Evolutionary conservation across 768 basidiomycete genomes (phyloP), one percentile per base, ranked within the genome.

Genomic region (Kondoa malvinella): DNA sequence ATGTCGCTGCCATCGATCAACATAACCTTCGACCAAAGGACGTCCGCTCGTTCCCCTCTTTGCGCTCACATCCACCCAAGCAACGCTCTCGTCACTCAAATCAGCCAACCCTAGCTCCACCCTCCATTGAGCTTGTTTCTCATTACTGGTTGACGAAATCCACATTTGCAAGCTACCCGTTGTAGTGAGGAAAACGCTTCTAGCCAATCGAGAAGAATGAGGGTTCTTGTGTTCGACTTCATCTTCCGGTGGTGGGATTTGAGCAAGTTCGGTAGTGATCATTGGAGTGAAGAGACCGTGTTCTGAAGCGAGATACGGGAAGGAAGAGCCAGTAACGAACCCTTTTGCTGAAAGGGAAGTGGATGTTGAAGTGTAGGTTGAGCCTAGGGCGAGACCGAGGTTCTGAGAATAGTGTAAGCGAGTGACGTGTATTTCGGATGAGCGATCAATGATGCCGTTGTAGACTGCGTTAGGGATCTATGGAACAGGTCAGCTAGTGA

Each of bases 101-200:
- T 69, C 65, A 21, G 69, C 66, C n/a, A 69, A 32, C 4, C 69
- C 69, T 56, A 66, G 60, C 25, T 64, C 62, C 25, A 65, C n/a
- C 12, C 17, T 40, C 69, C 69, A 69, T 31, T 69, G 32, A 16
- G 3, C 16, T 33, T 63, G 4, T 8, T 63, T 32, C n/a, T 68
- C 3, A 21, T 56, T 62, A 4, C 66, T 34, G 40, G 66, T 66
- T 8, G 40, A 50, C 21, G 40, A 50, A 25, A 69, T 30, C 69
- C 69, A 69, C 21, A 57, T 40, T 58, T 69, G 69, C n/a, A 69
- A 62, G 2, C 66, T 40, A 1, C 69, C 69, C 15, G 25, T 3
- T 1, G 69, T 50, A 15, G 69, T 67, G 25, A 65, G 31, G 30
- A 67, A 2, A 25, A 59, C 59, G 8, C 58, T 25, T 27, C 69